These are phyloP conservation scores for Tarenaya hassleriana DNA, from an alignment of 345 rosid genomes.

Conservation along the genomic window DNA sequence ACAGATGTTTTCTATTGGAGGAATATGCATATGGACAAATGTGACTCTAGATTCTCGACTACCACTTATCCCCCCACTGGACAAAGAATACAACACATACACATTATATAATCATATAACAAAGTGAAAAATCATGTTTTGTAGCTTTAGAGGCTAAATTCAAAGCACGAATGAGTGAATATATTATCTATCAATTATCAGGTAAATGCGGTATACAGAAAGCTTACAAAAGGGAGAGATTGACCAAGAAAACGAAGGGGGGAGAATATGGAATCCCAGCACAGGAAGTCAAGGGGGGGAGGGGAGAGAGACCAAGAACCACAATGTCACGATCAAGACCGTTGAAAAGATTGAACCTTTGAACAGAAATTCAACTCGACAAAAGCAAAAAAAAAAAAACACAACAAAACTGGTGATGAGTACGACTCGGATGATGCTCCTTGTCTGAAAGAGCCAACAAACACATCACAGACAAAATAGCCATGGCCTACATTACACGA, in stretches of 20 bases:
- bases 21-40: neutral
- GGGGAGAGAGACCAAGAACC: constrained; percentile 26
- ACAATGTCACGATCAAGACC: constrained; percentile 26
- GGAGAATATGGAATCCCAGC: constrained; percentile 23
- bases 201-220: too few species aligned
- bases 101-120: too few species aligned
- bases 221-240: too few species aligned
- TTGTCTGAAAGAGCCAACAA: constrained; percentile 12
- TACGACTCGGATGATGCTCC: constrained; percentile 20
- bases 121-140: neutral
- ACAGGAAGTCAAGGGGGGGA: constrained; percentile 18
- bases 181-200: too few species aligned
- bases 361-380: constrained; percentile 11
- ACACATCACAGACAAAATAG: constrained; percentile 15
- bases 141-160: neutral
- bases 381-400: constrained; percentile 13
- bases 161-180: neutral
- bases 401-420: constrained; percentile 14
- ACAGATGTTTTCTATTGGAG: neutral
- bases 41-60: constrained; percentile 4
- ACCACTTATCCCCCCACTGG: neutral
- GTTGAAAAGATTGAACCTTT: constrained; percentile 26
- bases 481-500: constrained; percentile 11
- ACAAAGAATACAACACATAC: too few species aligned
- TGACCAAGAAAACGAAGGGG: constrained; percentile 9